Conservation (phyloP, 305 asterid species). For the Withania somnifera region DNA sequence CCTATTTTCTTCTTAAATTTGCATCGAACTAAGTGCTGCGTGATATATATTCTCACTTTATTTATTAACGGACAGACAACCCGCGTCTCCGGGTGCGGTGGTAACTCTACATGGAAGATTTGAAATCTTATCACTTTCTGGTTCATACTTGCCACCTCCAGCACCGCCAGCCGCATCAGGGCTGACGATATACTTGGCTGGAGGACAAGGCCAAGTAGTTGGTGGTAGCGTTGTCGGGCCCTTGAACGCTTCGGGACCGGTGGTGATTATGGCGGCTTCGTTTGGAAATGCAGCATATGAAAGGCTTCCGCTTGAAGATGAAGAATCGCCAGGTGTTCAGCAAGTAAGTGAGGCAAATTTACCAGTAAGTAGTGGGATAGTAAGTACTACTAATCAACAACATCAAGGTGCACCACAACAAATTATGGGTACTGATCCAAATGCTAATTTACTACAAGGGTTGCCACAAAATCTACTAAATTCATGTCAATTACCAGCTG, state of each 20-base stretch:
- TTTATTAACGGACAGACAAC: constrained; percentile 30
- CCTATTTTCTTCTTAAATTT: background rate
- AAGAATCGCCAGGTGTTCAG: constrained; percentile 25
- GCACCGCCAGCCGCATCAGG: constrained; percentile 78
- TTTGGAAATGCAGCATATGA: constrained; percentile 85
- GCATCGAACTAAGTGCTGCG: background rate
- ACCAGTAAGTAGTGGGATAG: constrained; percentile 26
- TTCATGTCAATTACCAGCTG: constrained; percentile 33
- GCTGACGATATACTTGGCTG: constrained; percentile 57
- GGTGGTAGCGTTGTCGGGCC: constrained; percentile 87
- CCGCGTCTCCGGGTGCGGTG: constrained; percentile 63
- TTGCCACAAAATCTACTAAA: constrained; percentile 34
- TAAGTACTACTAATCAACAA: background rate
- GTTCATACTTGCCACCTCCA: constrained; percentile 74
- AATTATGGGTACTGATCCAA: constrained; percentile 24
- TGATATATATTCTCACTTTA: background rate
- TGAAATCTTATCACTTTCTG: constrained; percentile 71
- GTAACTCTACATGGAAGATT: constrained; percentile 62
- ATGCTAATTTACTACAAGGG: constrained; percentile 29
- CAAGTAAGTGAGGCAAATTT: constrained; percentile 21
- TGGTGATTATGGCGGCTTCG: constrained; percentile 80
- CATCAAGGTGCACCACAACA: constrained; percentile 12
- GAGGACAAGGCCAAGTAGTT: constrained; percentile 84
- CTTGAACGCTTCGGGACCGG: constrained; percentile 64
- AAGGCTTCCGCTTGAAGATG: constrained; percentile 75